phyloP scores from a whole-genome alignment of 257 asterid species.

The Fraxinus americana region DNA sequence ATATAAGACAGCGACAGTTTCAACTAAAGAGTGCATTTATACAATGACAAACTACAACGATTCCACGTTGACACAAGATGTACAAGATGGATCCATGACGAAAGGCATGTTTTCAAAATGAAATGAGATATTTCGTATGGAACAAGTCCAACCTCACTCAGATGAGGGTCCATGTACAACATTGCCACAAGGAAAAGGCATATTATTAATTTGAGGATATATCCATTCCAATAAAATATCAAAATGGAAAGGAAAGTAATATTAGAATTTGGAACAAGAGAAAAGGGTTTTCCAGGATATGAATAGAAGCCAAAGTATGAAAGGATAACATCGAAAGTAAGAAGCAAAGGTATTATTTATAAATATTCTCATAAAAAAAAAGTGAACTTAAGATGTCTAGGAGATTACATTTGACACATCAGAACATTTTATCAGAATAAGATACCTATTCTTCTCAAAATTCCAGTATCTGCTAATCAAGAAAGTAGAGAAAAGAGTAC shows the following conservation, averaged over 20 bases:
- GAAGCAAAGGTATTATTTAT: not conserved
- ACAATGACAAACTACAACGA: not conserved
- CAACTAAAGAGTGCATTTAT: not conserved
- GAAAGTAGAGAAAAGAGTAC: slow-evolving; percentile 38
- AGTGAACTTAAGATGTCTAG: not conserved
- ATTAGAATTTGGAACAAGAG: not conserved
- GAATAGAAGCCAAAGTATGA: not conserved
- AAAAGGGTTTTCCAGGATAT: not conserved
- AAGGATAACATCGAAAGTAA: not conserved
- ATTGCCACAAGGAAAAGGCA: not conserved
- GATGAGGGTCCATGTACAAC: not conserved
- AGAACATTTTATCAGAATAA: slow-evolving; percentile 4
- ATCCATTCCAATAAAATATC: not conserved
- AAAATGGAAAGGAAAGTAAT: not conserved
- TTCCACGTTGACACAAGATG: not conserved
- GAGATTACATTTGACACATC: not conserved
- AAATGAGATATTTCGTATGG: not conserved
- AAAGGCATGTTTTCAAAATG: not conserved
- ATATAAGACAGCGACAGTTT: not conserved
- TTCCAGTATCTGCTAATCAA: slow-evolving; percentile 5
- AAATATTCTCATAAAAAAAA: not conserved
- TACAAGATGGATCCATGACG: not conserved
- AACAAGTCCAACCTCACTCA: not conserved
- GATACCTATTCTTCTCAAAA: slow-evolving; percentile 6
- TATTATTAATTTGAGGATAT: not conserved